These are phyloP conservation scores for Blastobotrys petasosporus DNA, from an alignment of 1,139 yeast genomes.

Conservation along the genomic window DNA sequence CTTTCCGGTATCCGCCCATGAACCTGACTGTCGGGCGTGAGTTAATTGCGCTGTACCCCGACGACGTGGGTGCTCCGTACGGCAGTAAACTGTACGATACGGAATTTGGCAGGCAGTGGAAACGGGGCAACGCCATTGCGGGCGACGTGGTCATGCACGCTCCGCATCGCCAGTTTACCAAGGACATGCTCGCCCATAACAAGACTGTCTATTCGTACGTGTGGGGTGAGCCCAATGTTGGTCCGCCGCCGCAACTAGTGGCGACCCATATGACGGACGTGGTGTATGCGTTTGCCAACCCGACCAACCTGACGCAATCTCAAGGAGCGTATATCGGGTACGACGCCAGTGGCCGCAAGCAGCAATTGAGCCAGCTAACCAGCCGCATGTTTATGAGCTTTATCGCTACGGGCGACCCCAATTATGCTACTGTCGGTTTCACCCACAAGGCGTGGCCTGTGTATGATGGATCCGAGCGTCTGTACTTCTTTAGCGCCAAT, in stretches of 20 bases:
- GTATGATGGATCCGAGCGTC: background rate
- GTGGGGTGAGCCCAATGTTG: constrained; percentile 19
- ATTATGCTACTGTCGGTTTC: constrained; percentile 7
- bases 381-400: constrained; percentile 12
- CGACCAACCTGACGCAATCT: constrained; percentile 1
- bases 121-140: constrained; percentile 13
- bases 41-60: background rate
- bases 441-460: constrained; percentile 2
- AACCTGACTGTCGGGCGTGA: background rate
- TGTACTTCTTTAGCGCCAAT: constrained; percentile 1
- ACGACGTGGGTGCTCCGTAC: background rate
- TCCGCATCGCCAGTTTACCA: constrained; percentile 14
- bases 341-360: constrained; percentile 8
- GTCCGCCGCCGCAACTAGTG: constrained; percentile 2
- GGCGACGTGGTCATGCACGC: constrained; percentile 20
- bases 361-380: constrained; percentile 5
- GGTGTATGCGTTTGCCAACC: constrained; percentile 24
- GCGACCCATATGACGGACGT: constrained; percentile 25
- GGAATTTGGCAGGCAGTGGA: constrained; percentile 10
- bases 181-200: background rate
- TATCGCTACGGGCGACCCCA: constrained; percentile 15
- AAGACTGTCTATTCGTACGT: constrained; percentile 19
- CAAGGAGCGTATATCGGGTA: constrained; percentile 6
- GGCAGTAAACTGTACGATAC: background rate
- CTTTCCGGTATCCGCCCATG: background rate